These are phyloP conservation scores for Parachaetomium inaequale DNA, from an alignment of 495 filamentous ascomycete species.

Conservation along the genomic window DNA sequence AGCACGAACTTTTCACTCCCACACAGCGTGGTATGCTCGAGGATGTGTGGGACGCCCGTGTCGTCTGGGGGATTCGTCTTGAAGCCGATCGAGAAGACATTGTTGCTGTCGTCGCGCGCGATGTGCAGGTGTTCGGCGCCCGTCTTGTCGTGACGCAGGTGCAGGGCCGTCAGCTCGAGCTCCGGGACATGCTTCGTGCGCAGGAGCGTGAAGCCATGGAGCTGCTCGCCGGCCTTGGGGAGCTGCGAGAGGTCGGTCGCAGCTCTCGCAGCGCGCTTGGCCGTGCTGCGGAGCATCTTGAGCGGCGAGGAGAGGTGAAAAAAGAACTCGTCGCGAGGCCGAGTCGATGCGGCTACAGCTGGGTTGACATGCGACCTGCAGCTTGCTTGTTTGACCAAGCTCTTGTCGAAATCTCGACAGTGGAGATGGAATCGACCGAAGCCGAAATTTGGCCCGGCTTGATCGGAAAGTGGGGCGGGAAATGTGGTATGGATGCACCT, in stretches of 20 bases:
- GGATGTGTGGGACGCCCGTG: constrained; percentile 93
- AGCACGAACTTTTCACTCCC: constrained; percentile 81
- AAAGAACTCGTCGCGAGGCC: background rate
- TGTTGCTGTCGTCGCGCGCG: constrained; percentile 91
- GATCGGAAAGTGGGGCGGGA: background rate
- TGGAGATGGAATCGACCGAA: background rate
- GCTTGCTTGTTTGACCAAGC: background rate
- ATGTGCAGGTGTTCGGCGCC: constrained; percentile 95
- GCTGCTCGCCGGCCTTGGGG: constrained; percentile 73
- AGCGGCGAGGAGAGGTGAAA: background rate
- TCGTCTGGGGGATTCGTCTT: constrained; percentile 97
- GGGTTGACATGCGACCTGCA: constrained; percentile 12
- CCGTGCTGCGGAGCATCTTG: constrained; percentile 50
- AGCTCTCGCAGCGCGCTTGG: constrained; percentile 53
- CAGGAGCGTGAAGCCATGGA: constrained; percentile 89
- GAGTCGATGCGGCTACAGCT: background rate
- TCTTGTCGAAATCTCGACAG: constrained; percentile 3
- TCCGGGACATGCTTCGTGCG: constrained; percentile 89
- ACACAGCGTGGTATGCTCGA: constrained; percentile 95
- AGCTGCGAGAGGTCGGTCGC: constrained; percentile 68
- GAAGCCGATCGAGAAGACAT: constrained; percentile 98
- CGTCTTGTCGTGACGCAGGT: constrained; percentile 87
- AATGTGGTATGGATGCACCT: background rate
- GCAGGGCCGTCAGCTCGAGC: constrained; percentile 84
- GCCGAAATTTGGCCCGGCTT: constrained; percentile 1